Evolutionary conservation across 805 yeast genomes (phyloP), one percentile per base, ranked within the genome.

Genomic region (Schizosaccharomyces octosporus): DNA sequence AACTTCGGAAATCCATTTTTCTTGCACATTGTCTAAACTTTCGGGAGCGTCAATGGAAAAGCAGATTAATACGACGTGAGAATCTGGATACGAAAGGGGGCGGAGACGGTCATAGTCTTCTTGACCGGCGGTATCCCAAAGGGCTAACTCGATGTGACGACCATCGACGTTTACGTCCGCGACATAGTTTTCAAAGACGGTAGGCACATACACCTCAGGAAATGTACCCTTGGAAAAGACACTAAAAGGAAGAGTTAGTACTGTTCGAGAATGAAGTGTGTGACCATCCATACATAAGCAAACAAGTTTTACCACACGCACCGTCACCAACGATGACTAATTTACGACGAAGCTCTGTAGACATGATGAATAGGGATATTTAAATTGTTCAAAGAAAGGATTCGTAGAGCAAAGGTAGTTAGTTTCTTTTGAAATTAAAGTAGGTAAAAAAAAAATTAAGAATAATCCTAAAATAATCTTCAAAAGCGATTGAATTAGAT

Each of bases 111-210:
- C 95, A 72, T 88, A 88, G 76, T 89, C 97, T 77, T 88, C 97
- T 80, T 88, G 97, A 66, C 97, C 97, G 62, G 97, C 95, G 66
- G 96, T 88, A 87, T 88, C 96, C 96, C 96, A 88, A 67, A 88
- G 78, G 6, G 95, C 95, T 73, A 88, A 77, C 72, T 89, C 95
- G 63, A 90, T 96, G 71, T 85, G 81, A 74, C 90, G 85, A 60
- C 95, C 94, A 68, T 85, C 90, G 63, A 84, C 84, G 70, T 82
- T 95, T 63, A 90, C 97, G 72, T 88, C 96, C 58, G 97, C 95
- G 68, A 90, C 97, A 73, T 90, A 93, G 77, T 89, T 93, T 73
- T 90, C 97, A 70, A 90, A 90, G 64, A 90, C 97, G 27, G 96
- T 87, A 70, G 96, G 96, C 59, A 88, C 95, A 71, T 87, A 87